These are phyloP conservation scores for Candida pseudofarinosa DNA, from an alignment of 805 yeast species.

Conservation along the genomic window DNA sequence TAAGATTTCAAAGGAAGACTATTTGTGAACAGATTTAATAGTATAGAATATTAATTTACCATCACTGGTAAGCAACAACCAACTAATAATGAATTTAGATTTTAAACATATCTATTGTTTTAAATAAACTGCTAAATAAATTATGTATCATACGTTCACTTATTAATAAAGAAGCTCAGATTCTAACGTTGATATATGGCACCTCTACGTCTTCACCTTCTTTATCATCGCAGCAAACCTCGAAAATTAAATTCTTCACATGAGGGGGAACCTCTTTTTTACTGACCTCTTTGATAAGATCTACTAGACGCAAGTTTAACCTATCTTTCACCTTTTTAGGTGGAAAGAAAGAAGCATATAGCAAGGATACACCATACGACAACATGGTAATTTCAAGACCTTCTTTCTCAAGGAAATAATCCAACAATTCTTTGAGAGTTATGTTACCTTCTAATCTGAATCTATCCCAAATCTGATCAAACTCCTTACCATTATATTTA, in stretches of 20 bases:
- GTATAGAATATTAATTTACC: too few relatives aligned
- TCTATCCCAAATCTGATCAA: conserved; percentile 94
- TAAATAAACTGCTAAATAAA: too few relatives aligned
- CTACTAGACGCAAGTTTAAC: conserved; percentile 59
- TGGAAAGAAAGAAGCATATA: conserved; percentile 92
- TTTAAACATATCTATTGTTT: too few relatives aligned
- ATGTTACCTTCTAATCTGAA: conserved; percentile 77
- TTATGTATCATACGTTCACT: too few relatives aligned
- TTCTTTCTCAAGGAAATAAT: conserved; percentile 73
- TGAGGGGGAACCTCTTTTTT: conserved; percentile 76
- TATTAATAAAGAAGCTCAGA: too few relatives aligned
- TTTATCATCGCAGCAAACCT: conserved; percentile 87
- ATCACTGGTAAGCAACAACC: too few relatives aligned
- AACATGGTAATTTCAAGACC: conserved; percentile 88
- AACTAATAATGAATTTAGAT: too few relatives aligned
- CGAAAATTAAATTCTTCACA: conserved; percentile 75
- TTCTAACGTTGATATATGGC: conserved; percentile 70
- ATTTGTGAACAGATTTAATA: too few relatives aligned
- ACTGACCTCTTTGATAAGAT: conserved; percentile 78
- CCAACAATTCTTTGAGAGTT: conserved; percentile 68
- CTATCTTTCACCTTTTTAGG: conserved; percentile 85
- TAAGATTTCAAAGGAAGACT: background rate
- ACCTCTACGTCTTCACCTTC: conserved; percentile 95
- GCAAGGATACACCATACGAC: conserved; percentile 81
- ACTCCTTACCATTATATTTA: conserved; percentile 70